phyloP scores from a whole-genome alignment of 345 rosid species.

The Eucalyptus erythrocorys region DNA sequence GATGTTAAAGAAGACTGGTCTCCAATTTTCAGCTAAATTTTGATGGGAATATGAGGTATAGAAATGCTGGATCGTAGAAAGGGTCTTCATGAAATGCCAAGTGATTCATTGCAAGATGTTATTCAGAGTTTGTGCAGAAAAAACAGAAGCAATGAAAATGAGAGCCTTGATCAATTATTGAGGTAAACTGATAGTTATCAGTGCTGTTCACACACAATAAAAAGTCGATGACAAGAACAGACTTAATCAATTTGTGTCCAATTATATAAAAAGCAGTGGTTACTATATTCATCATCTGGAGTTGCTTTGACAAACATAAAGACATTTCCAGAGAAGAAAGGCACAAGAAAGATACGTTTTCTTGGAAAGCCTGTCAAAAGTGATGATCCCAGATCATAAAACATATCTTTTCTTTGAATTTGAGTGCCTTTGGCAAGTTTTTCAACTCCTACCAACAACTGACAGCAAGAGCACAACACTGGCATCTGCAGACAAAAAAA shows the following conservation, averaged over 20 bases:
- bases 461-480: constrained; percentile 23
- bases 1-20: background rate
- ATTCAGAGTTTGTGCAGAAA: background rate
- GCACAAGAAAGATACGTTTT: constrained; percentile 52
- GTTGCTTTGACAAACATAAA: background rate
- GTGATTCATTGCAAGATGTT: background rate
- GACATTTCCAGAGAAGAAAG: background rate
- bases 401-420: constrained; percentile 24
- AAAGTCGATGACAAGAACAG: background rate
- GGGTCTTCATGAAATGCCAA: background rate
- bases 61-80: background rate
- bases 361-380: constrained; percentile 36
- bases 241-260: background rate
- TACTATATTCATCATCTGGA: background rate
- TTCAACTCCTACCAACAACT: constrained; percentile 14
- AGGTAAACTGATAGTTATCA: background rate
- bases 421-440: constrained; percentile 12
- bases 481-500: constrained; percentile 18
- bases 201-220: background rate
- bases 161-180: background rate
- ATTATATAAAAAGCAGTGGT: background rate
- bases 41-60: background rate
- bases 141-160: background rate
- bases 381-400: constrained; percentile 19
- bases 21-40: background rate